Base-by-base conservation (phyloP, 495 filamentous ascomycete species). In the Penicillium desertorum region DNA sequence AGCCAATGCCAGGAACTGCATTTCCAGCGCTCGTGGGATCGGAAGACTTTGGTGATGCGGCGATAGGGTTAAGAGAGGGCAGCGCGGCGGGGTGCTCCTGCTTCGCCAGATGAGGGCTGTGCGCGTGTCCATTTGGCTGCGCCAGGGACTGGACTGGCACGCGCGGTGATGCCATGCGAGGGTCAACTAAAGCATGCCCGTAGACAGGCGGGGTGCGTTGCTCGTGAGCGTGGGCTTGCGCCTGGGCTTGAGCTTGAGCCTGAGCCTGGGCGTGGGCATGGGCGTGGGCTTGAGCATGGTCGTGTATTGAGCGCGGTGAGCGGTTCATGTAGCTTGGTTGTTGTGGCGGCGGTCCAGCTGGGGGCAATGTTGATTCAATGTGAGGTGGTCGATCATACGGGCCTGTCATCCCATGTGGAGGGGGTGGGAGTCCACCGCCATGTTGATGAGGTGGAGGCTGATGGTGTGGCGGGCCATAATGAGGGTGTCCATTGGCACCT, bases 1-100 rank as follows among this genome's bases (percentile, higher is more conserved):
- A 62, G 4, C 69, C 73, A 30, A 85, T 81, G 41, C 76, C 81
- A 5, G 82, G 82, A 16, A 85, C 80, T 3, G 69, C 72, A 29
- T 70, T 69, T 25, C 69, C 71, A 7, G 72, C 45, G 50, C 62
- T 63, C 45, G 37, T 6, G 0, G 54, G 59, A 36, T 73, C 64
- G 9, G 56, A 45, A 23, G 59, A 56, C 51, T 69, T 71, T 39
- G 62, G 65, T n/a, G 59, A 58, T 3, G 63, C 57, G 17, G 61
- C 52, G 25, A 58, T 68, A 11, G 66, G 56, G 23, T 53, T 60
- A 8, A 66, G 61, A 17, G 67, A 52, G 34, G 60, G 65, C 7
- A 60, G 30, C 10, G 62, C 23, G 27, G 56, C 63, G 0, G 70
- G 62, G 17, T 74, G 65, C 10, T 69, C 59, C 34, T 73, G 72